Evolutionary conservation across 2,329 filamentous ascomycete species (phyloP).

Genomic region (Epichloe sibirici): DNA sequence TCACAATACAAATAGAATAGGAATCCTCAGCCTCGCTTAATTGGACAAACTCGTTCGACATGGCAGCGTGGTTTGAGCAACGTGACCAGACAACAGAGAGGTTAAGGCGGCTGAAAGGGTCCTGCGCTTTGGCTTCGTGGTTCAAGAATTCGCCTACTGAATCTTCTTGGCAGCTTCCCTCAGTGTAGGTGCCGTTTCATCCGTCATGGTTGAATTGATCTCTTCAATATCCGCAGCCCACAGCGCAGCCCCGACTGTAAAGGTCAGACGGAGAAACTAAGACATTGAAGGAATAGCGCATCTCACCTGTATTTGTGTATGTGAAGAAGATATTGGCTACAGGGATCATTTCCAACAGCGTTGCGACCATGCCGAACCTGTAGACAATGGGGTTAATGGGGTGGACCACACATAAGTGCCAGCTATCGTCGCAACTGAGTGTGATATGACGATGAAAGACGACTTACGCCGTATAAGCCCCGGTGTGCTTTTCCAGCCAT

Average conservation of each 20-base stretch:
- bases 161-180: slow-evolving; percentile 37
- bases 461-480: slow-evolving; percentile 69
- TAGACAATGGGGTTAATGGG: slow-evolving; percentile 6
- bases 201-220: slow-evolving; percentile 35
- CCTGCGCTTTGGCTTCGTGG: neutral
- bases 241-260: slow-evolving; percentile 70
- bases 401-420: neutral
- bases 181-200: slow-evolving; percentile 37
- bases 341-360: slow-evolving; percentile 74
- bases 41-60: neutral
- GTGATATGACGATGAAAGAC: neutral
- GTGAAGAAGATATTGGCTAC: slow-evolving; percentile 72
- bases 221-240: slow-evolving; percentile 81
- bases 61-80: neutral
- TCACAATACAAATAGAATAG: neutral
- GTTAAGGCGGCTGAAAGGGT: neutral
- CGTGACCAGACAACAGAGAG: neutral
- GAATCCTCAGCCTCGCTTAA: neutral
- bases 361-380: slow-evolving; percentile 65
- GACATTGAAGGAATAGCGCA: neutral
- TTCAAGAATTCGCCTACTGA: slow-evolving; percentile 9
- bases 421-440: neutral
- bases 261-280: neutral
- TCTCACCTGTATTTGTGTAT: slow-evolving; percentile 69
- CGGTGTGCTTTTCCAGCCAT: slow-evolving; percentile 59